Conservation (phyloP, 306 rosid genomes). For the Cucurbita moschata region DNA sequence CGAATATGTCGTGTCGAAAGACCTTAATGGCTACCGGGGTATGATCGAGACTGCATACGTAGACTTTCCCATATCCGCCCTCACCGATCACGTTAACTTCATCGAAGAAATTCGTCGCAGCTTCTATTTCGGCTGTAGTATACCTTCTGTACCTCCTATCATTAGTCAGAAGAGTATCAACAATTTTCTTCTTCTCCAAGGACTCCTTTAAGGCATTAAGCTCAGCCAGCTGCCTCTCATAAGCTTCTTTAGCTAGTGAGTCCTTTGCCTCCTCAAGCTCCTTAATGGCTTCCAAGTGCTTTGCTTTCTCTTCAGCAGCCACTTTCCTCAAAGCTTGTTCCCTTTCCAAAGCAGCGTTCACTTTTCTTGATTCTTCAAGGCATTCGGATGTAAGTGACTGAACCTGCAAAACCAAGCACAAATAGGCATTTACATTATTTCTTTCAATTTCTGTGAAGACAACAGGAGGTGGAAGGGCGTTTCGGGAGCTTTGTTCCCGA, state of each 20-base stretch:
- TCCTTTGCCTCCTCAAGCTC: constrained; percentile 60
- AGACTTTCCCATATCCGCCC: constrained; percentile 95
- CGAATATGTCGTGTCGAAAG: constrained; percentile 31
- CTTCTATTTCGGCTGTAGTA: constrained; percentile 57
- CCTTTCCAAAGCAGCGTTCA: constrained; percentile 49
- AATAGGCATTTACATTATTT: neutral
- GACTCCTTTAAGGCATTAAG: constrained; percentile 54
- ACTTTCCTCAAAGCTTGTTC: constrained; percentile 52
- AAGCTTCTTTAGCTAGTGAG: constrained; percentile 56
- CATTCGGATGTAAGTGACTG: constrained; percentile 58
- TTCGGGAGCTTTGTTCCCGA: too few species aligned
- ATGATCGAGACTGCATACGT: constrained; percentile 80
- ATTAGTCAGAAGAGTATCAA: constrained; percentile 48
- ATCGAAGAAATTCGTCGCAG: constrained; percentile 53
- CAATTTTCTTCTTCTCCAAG: constrained; percentile 48
- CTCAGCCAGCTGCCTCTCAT: constrained; percentile 75
- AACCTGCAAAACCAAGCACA: constrained; percentile 28
- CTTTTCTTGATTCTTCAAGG: constrained; percentile 55
- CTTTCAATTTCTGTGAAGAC: neutral
- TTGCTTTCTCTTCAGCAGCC: constrained; percentile 71
- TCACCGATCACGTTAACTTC: constrained; percentile 56
- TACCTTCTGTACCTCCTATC: constrained; percentile 79
- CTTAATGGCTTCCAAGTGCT: constrained; percentile 54
- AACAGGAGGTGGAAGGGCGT: neutral
- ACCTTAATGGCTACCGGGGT: constrained; percentile 84